Evolutionary conservation across 73 alveolate genomes (phyloP).

Genomic region (Paramecium octaurelia): DNA sequence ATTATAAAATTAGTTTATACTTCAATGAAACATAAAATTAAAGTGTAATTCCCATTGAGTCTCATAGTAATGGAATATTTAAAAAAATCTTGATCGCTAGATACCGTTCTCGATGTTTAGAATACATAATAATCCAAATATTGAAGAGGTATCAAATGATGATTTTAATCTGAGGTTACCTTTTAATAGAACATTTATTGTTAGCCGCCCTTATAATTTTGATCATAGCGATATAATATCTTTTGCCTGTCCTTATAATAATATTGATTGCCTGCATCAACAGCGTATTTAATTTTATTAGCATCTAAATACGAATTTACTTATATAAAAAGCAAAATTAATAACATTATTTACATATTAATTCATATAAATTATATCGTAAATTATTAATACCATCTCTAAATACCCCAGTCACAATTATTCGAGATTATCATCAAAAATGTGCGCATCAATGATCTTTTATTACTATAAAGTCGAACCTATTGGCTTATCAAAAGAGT

Average conservation of each 20-base stretch:
- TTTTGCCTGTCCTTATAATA: constrained; percentile 27
- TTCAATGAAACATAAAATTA: constrained; percentile 12
- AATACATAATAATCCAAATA: constrained; percentile 7
- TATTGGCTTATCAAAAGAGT: not conserved
- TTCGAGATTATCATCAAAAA: not conserved
- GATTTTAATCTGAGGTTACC: not conserved
- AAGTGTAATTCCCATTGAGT: not conserved
- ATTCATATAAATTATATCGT: not conserved
- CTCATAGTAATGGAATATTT: not conserved
- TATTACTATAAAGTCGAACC: not conserved
- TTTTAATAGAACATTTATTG: not conserved
- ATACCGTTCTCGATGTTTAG: not conserved
- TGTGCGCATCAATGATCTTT: too few species aligned
- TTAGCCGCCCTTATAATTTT: constrained; percentile 11
- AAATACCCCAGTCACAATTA: not conserved
- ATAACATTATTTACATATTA: not conserved
- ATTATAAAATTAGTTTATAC: not conserved
- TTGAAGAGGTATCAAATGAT: constrained; percentile 5
- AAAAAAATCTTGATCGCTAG: not conserved
- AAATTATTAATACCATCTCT: not conserved
- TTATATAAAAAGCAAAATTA: constrained; percentile 4
- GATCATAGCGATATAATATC: constrained; percentile 30
- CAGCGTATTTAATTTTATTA: constrained; percentile 35
- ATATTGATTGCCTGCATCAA: constrained; percentile 46
- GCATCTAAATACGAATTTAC: constrained; percentile 32